phyloP scores from a whole-genome alignment of 139 green algal species.

The Spirogloea muscicola region DNA sequence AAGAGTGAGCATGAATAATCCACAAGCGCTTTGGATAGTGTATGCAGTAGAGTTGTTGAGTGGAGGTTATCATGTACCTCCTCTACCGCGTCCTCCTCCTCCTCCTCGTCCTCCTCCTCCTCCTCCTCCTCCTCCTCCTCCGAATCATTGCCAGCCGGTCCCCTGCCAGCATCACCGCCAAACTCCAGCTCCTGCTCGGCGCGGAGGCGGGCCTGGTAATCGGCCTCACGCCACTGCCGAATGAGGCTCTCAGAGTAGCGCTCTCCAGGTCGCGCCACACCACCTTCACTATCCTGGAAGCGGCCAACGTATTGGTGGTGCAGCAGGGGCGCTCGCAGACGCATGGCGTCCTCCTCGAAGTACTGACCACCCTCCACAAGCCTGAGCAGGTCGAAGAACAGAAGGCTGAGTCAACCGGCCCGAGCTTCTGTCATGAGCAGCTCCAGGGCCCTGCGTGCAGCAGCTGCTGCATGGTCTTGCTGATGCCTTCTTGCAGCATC shows the following conservation, averaged over 20 bases:
- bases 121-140: conserved; percentile 12
- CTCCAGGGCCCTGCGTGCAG: too few species aligned
- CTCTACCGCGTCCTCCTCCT: background rate
- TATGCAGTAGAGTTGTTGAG: too few species aligned
- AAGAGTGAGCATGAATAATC: too few species aligned
- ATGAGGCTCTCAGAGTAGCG: conserved; percentile 45
- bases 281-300: conserved; percentile 17
- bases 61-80: conserved; percentile 2
- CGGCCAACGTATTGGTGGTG: conserved; percentile 68
- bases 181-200: conserved; percentile 43
- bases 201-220: conserved; percentile 13
- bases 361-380: conserved; percentile 56
- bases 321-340: conserved; percentile 59
- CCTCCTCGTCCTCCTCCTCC: conserved; percentile 4
- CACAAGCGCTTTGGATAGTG: too few species aligned
- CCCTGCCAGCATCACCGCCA: too few species aligned
- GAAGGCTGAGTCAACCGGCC: conserved; percentile 3
- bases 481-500: too few species aligned
- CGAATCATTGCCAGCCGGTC: background rate
- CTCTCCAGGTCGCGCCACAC: conserved; percentile 30
- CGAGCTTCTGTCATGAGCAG: too few species aligned
- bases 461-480: too few species aligned
- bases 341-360: conserved; percentile 68
- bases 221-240: conserved; percentile 55
- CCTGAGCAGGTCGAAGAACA: background rate